These are phyloP conservation scores for Coelastrella sp. DNA, from an alignment of 139 green algal species.

Conservation along the genomic window DNA sequence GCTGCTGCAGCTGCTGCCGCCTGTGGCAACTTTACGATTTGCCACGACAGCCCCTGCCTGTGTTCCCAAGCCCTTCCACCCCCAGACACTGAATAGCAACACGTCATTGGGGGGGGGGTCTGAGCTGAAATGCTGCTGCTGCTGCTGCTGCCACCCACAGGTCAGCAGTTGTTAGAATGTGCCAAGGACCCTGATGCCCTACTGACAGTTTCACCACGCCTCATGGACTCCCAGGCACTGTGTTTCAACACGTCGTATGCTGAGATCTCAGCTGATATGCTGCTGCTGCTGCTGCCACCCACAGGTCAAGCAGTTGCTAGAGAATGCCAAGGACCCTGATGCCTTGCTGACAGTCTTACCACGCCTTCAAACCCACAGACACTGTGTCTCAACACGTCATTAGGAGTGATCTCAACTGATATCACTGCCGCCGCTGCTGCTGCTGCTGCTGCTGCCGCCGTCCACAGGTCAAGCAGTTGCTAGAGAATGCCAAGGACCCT, in stretches of 20 bases:
- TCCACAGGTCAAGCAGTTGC: conserved; percentile 49
- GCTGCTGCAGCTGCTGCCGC: too few species aligned
- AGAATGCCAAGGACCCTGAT: conserved; percentile 40
- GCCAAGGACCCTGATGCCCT: conserved; percentile 49
- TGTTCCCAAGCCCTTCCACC: conserved; percentile 35
- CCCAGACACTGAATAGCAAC: too few species aligned
- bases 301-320: conserved; percentile 55
- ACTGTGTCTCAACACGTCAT: too few species aligned
- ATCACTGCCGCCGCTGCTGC: too few species aligned
- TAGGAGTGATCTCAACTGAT: too few species aligned
- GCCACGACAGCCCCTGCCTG: background rate
- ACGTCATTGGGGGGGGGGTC: too few species aligned
- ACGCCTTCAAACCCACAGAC: background rate
- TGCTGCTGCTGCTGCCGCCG: background rate
- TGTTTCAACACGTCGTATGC: too few species aligned
- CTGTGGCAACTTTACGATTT: too few species aligned
- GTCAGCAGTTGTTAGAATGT: conserved; percentile 44
- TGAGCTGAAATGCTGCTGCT: too few species aligned
- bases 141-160: background rate
- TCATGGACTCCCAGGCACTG: background rate
- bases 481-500: conserved; percentile 42
- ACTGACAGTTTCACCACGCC: conserved; percentile 40
- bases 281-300: background rate
- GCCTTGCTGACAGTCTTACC: conserved; percentile 47
- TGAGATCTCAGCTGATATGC: too few species aligned